phyloP scores from a whole-genome alignment of 2,329 filamentous ascomycete genomes.

The Arthrobotrys musiformis region DNA sequence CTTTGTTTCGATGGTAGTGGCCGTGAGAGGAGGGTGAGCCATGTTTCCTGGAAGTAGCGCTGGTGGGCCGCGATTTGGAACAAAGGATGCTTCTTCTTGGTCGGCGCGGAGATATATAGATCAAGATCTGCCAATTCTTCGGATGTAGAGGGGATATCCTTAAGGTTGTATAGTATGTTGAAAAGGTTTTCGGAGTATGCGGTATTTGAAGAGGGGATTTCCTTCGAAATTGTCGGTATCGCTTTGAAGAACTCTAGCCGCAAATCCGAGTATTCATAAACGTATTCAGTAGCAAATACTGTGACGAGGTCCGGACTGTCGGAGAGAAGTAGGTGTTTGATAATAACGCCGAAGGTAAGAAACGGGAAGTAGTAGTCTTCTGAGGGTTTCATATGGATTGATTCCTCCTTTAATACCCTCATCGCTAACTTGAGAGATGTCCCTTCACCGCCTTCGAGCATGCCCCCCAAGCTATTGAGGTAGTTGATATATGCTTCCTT shows the following conservation, averaged over 20 bases:
- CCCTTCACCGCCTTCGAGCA: constrained; percentile 72
- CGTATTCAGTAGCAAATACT: constrained; percentile 80
- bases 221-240: constrained; percentile 66
- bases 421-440: constrained; percentile 82
- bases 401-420: constrained; percentile 84
- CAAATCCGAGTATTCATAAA: constrained; percentile 84
- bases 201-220: constrained; percentile 73
- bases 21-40: constrained; percentile 79
- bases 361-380: constrained; percentile 77
- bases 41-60: constrained; percentile 81
- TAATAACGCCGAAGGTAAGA: constrained; percentile 73
- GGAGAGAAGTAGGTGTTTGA: constrained; percentile 72
- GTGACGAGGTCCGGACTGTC: constrained; percentile 69
- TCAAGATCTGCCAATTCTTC: constrained; percentile 36
- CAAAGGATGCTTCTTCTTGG: constrained; percentile 75
- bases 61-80: constrained; percentile 77
- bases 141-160: constrained; percentile 41
- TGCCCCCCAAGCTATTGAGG: constrained; percentile 70
- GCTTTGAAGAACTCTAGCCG: constrained; percentile 80
- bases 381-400: constrained; percentile 69
- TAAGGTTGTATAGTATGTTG: constrained; percentile 57
- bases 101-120: constrained; percentile 67
- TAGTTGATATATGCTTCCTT: constrained; percentile 79
- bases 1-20: constrained; percentile 77
- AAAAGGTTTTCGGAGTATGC: constrained; percentile 78